Evolutionary conservation across 169 alveolate genomes (phyloP).

Genomic region (Eimeria zaria): DNA sequence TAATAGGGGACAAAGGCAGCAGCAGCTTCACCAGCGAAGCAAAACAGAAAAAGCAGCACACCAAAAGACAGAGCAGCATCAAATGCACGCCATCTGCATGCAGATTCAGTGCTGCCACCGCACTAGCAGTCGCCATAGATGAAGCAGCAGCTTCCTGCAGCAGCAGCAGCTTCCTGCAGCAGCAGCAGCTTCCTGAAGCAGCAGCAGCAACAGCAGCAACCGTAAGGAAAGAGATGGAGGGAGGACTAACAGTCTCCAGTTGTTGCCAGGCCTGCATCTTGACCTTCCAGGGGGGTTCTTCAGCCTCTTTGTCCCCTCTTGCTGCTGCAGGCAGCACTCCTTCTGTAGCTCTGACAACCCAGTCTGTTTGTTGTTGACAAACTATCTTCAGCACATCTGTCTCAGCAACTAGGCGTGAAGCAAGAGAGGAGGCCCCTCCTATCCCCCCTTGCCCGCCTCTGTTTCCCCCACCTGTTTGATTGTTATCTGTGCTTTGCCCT

Average conservation of each 20-base stretch:
- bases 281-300: constrained; percentile 80
- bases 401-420: constrained; percentile 39
- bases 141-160: background rate
- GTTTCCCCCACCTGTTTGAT: background rate
- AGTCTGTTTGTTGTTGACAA: constrained; percentile 78
- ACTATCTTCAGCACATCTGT: constrained; percentile 73
- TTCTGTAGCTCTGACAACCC: constrained; percentile 74
- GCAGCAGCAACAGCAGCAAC: constrained; percentile 14
- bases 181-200: background rate
- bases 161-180: constrained; percentile 14
- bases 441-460: background rate
- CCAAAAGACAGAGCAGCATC: background rate
- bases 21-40: background rate
- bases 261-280: constrained; percentile 83
- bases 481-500: background rate
- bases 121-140: background rate
- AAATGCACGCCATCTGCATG: background rate
- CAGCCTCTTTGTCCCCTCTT: constrained; percentile 61
- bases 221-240: background rate
- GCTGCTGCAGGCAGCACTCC: constrained; percentile 72
- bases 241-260: constrained; percentile 58
- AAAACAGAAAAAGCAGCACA: background rate
- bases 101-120: background rate
- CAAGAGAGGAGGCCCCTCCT: constrained; percentile 24
- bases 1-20: background rate